Percentiles rank a stretch among this genome's conserved stretches.
These are phyloP conservation scores for Nitzschia sp. DNA, from an alignment of 108 stramenopile species.

Conservation along the genomic window DNA sequence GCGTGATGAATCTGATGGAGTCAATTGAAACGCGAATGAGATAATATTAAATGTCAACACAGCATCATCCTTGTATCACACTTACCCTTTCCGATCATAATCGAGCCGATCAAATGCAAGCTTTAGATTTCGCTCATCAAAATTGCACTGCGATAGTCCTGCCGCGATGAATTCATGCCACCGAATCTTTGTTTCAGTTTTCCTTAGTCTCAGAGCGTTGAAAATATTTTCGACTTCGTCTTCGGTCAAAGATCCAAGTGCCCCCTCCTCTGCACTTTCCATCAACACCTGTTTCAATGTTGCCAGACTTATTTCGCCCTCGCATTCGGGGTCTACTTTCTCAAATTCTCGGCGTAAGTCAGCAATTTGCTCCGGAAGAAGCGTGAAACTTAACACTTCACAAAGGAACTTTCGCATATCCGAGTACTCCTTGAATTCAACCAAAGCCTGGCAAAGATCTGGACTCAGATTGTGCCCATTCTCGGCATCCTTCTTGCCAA, in stretches of 20 bases:
- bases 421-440: conserved; percentile 77
- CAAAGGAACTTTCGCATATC: conserved; percentile 79
- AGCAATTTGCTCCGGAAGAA: conserved; percentile 80
- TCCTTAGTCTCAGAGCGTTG: conserved; percentile 59
- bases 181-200: conserved; percentile 66
- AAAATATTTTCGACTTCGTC: conserved; percentile 77
- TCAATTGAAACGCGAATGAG: too few species aligned
- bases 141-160: conserved; percentile 74
- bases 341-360: conserved; percentile 78
- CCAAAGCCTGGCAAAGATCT: conserved; percentile 58
- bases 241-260: conserved; percentile 67
- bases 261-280: conserved; percentile 60
- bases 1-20: conserved; percentile 66
- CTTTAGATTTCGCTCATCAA: conserved; percentile 79
- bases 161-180: conserved; percentile 90
- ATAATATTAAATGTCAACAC: too few species aligned
- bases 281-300: conserved; percentile 64
- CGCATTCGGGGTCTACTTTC: conserved; percentile 73
- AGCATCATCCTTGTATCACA: background rate
- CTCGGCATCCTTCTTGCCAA: conserved; percentile 33
- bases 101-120: conserved; percentile 86
- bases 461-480: conserved; percentile 54
- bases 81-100: conserved; percentile 67
- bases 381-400: conserved; percentile 82
- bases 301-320: conserved; percentile 68